Evolutionary conservation across 768 basidiomycete genomes (phyloP).

Genomic region (Mycena chlorophos): DNA sequence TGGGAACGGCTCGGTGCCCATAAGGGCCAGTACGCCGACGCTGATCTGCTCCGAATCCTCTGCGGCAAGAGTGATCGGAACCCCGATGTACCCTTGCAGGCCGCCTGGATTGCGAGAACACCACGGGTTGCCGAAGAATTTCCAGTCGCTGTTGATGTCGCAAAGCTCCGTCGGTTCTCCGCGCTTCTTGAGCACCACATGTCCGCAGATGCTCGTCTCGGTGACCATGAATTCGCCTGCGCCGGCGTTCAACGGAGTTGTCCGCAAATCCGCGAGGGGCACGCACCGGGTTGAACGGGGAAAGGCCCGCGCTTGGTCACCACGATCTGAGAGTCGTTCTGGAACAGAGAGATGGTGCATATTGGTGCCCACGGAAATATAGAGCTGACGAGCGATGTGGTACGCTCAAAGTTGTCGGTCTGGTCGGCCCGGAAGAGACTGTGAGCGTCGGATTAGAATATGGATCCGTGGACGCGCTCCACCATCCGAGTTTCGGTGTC

Average conservation of each 20-base stretch:
- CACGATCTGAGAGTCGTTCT: slow-evolving; percentile 11
- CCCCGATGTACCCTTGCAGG: not conserved
- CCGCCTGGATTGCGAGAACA: not conserved
- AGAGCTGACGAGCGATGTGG: slow-evolving; percentile 5
- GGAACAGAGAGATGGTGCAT: slow-evolving; percentile 14
- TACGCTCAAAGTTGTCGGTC: slow-evolving; percentile 11
- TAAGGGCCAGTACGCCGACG: slow-evolving; percentile 15
- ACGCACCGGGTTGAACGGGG: slow-evolving; percentile 1
- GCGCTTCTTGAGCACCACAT: slow-evolving; percentile 13
- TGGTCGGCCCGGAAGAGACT: slow-evolving; percentile 14
- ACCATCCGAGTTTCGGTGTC: not conserved
- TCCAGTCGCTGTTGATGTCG: slow-evolving; percentile 8
- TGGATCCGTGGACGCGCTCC: too few species aligned
- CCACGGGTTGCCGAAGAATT: slow-evolving; percentile 14
- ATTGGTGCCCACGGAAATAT: slow-evolving; percentile 11
- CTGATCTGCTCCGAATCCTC: slow-evolving; percentile 10
- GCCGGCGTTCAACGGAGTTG: not conserved
- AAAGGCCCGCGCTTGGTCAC: slow-evolving; percentile 13
- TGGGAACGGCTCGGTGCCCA: slow-evolving; percentile 6
- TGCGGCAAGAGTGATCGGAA: slow-evolving; percentile 10
- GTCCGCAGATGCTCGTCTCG: slow-evolving; percentile 15
- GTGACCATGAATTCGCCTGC: slow-evolving; percentile 3
- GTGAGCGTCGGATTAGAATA: not conserved
- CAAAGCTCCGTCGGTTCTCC: slow-evolving; percentile 4
- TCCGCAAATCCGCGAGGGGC: not conserved